Evolutionary conservation across 1,284 basidiomycete genomes (phyloP).

Genomic region (Nidula niveotomentosa): DNA sequence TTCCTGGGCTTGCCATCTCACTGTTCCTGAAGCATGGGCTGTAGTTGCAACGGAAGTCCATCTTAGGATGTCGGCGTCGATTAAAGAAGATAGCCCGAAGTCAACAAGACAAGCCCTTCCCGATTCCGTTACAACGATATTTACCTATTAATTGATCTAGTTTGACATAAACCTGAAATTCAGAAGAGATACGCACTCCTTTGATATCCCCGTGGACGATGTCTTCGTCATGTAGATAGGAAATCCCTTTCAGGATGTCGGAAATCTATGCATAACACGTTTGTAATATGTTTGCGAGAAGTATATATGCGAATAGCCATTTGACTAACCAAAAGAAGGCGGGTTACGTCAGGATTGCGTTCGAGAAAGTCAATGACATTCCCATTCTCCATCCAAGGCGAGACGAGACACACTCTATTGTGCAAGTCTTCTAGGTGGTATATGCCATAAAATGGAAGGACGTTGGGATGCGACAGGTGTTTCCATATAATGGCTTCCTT

Average conservation of each 20-base stretch:
- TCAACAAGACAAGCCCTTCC: not conserved
- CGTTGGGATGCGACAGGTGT: conserved; percentile 22
- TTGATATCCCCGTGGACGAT: conserved; percentile 23
- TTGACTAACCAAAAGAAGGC: conserved; percentile 7
- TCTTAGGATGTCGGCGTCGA: conserved; percentile 12
- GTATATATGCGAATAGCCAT: too few relatives aligned
- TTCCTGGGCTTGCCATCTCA: conserved; percentile 19
- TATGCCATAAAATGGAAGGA: conserved; percentile 24
- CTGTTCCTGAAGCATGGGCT: conserved; percentile 7
- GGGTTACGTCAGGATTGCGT: conserved; percentile 7
- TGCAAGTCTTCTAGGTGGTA: conserved; percentile 10
- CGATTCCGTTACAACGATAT: not conserved
- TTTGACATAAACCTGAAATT: not conserved
- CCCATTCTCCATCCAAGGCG: conserved; percentile 23
- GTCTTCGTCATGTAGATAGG: conserved; percentile 15
- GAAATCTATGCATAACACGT: conserved; percentile 5
- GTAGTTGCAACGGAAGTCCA: conserved; percentile 11
- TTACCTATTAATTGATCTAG: not conserved
- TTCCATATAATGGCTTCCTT: conserved; percentile 23
- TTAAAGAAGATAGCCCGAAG: conserved; percentile 16
- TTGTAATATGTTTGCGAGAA: not conserved
- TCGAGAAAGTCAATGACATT: conserved; percentile 16
- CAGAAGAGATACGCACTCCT: conserved; percentile 11
- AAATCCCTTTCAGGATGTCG: conserved; percentile 15
- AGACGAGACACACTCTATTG: conserved; percentile 17